Conservation (phyloP, 2,329 filamentous ascomycete species). For the Lachnellula occidentalis region DNA sequence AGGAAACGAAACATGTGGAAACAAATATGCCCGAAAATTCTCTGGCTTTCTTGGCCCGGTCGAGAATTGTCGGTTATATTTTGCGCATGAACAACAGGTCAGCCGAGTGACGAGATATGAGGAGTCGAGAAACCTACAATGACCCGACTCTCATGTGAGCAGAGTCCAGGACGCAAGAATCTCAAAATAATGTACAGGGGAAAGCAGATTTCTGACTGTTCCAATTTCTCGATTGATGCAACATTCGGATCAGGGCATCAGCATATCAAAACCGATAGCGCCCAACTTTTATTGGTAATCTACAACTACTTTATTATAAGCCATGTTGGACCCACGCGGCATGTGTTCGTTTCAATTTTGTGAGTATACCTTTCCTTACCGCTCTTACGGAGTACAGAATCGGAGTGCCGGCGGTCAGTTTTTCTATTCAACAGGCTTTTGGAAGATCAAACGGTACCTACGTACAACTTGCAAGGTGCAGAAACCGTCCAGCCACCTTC, state of each 20-base stretch:
- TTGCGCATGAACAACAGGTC: constrained; percentile 10
- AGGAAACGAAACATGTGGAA: no score
- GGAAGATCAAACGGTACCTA: background rate
- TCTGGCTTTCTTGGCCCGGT: constrained; percentile 7
- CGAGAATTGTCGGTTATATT: constrained; percentile 6
- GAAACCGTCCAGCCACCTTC: constrained; percentile 3
- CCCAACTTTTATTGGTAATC: background rate
- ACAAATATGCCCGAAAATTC: background rate
- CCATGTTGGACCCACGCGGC: constrained; percentile 1
- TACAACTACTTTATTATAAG: no score
- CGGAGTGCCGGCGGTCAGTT: background rate
- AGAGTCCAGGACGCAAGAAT: background rate
- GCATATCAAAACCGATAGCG: background rate
- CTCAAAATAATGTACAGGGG: background rate
- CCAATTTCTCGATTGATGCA: background rate
- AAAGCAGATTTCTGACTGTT: background rate
- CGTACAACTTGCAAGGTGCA: background rate
- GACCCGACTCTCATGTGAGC: background rate
- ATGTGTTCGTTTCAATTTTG: background rate
- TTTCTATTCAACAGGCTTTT: constrained; percentile 1
- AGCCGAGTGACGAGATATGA: constrained; percentile 4
- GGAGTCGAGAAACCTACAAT: background rate
- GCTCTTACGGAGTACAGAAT: background rate
- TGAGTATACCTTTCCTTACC: background rate
- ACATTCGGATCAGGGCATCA: background rate